phyloP scores from a whole-genome alignment of 1,284 basidiomycete species.

The Abortiporus biennis region DNA sequence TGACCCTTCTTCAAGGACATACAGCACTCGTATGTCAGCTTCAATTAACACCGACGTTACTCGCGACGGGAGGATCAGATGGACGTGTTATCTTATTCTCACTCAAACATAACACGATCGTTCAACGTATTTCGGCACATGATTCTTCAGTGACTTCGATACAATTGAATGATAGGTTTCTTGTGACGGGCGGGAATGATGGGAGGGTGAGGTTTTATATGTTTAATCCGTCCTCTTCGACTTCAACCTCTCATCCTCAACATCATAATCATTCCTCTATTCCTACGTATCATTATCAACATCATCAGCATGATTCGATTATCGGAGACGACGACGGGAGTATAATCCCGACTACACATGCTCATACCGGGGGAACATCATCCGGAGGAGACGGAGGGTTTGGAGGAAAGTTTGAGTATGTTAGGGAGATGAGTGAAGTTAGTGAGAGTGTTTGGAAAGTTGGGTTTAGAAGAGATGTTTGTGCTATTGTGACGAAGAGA shows the following conservation, averaged over 20 bases:
- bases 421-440: conserved; percentile 71
- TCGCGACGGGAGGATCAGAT: conserved; percentile 91
- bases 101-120: conserved; percentile 35
- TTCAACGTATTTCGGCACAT: conserved; percentile 71
- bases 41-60: conserved; percentile 70
- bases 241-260: no score
- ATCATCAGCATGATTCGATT: no score
- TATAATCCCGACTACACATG: background rate
- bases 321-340: background rate
- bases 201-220: conserved; percentile 89
- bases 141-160: conserved; percentile 89
- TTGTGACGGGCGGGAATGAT: conserved; percentile 86
- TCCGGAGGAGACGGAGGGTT: background rate
- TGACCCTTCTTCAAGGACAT: conserved; percentile 88
- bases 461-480: conserved; percentile 71
- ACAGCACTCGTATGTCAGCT: conserved; percentile 93
- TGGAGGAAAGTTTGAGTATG: conserved; percentile 55
- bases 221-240: conserved; percentile 28
- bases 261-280: no score
- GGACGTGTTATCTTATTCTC: conserved; percentile 91
- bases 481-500: conserved; percentile 80
- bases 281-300: no score
- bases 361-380: background rate
- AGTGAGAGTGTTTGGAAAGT: conserved; percentile 91
- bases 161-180: conserved; percentile 81